Base-by-base conservation (phyloP, 768 basidiomycete species). In the Leccinum ochraceum region DNA sequence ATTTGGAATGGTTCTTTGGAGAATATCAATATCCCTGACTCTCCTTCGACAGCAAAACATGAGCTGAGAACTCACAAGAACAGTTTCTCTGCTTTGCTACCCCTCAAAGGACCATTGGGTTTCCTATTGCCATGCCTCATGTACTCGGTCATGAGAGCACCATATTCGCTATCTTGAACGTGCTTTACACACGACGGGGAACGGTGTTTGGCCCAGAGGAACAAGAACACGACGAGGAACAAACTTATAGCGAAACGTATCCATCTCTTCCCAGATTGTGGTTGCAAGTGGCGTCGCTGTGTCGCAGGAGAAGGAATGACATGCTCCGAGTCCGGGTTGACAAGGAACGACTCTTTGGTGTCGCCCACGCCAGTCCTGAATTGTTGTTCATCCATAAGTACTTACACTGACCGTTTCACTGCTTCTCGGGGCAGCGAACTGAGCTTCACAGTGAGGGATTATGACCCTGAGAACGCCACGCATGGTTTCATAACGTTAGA, bases 1-100 rank as follows among this genome's bases (percentile, higher is more conserved):
- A 59, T 83, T 77, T 1, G 85, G 85, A 36, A 86, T 73, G 10
- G 81, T 76, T 68, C 86, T 86, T 42, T 22, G 17, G 13, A 55
- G 34, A 54, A 37, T 11, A 49, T 44, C 14, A 13, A 17, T 28
- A 30, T 30, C 28, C 37, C 22, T 34, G 24, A 13, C 53, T 16
- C 10, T 13, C 53, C 11, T 28, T 26, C 51, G 14, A 30, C 16
- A 26, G 3, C 3, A 8, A 34, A 36, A 37, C 6, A 57, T 14
- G 48, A 57, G 24, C 8, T 28, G 37, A 55, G 54, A 7, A 57
- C 81, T 66, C 61, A 81, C 81, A 83, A 62, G 70, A 80, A 83
- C 39, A 80, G 63, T 32, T 78, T 60, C 70, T 83, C 82, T 1
- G 80, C 79, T 39, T 69, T 63, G 60, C 69, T 76, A 17, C 74